phyloP scores from a whole-genome alignment of 2,329 filamentous ascomycete species.

The Ascochyta pisi region DNA sequence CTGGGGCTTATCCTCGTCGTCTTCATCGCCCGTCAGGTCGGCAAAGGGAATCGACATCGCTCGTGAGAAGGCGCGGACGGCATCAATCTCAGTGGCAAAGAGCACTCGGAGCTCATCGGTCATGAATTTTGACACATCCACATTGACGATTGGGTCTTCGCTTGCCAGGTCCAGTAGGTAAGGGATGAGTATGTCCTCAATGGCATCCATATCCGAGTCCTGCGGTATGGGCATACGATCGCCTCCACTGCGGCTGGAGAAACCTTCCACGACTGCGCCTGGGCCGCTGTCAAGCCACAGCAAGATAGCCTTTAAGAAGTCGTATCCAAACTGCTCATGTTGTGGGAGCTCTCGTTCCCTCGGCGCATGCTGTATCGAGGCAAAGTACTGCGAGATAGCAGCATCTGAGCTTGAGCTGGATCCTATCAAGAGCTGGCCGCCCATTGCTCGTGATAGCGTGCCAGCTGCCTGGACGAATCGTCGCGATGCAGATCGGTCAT shows the following conservation, averaged over 20 bases:
- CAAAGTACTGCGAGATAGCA: conserved; percentile 54
- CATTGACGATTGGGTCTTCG: conserved; percentile 59
- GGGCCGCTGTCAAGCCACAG: conserved; percentile 68
- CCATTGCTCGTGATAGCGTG: conserved; percentile 63
- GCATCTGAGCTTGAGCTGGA: conserved; percentile 39
- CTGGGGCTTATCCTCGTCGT: conserved; percentile 27
- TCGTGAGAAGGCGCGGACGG: conserved; percentile 63
- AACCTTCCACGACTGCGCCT: conserved; percentile 62
- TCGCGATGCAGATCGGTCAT: conserved; percentile 62
- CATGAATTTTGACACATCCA: conserved; percentile 66
- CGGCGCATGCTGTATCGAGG: conserved; percentile 56
- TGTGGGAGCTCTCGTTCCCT: conserved; percentile 41
- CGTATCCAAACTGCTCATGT: conserved; percentile 65
- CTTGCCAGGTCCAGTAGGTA: conserved; percentile 64
- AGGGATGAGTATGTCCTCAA: conserved; percentile 64
- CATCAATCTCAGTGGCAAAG: conserved; percentile 61
- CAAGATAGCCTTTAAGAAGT: conserved; percentile 69
- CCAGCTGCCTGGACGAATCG: conserved; percentile 69
- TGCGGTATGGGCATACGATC: conserved; percentile 61
- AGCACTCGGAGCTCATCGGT: conserved; percentile 60
- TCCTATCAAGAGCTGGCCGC: conserved; percentile 58
- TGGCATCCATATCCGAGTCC: conserved; percentile 58
- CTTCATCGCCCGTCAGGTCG: conserved; percentile 54
- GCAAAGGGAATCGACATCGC: conserved; percentile 61
- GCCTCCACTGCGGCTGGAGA: conserved; percentile 57